Evolutionary conservation across 2,329 filamentous ascomycete species (phyloP).

Genomic region (Didymosphaeria variabile): DNA sequence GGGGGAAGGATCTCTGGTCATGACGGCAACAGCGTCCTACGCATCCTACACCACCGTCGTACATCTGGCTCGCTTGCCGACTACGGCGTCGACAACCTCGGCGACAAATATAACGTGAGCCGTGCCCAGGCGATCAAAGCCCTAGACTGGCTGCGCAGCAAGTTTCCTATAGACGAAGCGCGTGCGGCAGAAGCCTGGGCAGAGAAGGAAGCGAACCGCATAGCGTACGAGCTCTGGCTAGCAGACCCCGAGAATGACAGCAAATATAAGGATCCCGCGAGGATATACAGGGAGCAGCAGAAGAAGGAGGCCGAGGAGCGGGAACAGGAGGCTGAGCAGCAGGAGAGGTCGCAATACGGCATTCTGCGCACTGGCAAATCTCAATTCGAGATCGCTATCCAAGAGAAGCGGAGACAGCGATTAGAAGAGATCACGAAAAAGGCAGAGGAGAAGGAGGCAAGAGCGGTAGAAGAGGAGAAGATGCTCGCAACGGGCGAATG

Average conservation of each 20-base stretch:
- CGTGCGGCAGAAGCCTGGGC: conserved; percentile 52
- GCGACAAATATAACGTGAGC: conserved; percentile 39
- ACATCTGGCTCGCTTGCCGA: conserved; percentile 51
- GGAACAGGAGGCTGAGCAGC: conserved; percentile 27
- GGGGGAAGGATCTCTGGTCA: conserved; percentile 35
- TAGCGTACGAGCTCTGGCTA: conserved; percentile 50
- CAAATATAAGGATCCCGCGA: conserved; percentile 50
- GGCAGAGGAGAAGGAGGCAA: conserved; percentile 45
- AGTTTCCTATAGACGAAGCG: conserved; percentile 52
- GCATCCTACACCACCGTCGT: conserved; percentile 51
- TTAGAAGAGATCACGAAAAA: conserved; percentile 38
- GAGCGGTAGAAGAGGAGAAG: conserved; percentile 40
- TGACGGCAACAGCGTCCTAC: conserved; percentile 49
- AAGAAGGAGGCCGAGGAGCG: conserved; percentile 42
- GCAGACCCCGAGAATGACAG: conserved; percentile 50
- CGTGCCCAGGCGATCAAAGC: conserved; percentile 40
- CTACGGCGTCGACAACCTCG: conserved; percentile 49
- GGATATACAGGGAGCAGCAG: conserved; percentile 44
- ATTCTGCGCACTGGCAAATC: conserved; percentile 45
- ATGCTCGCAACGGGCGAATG: conserved; percentile 45
- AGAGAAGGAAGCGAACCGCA: conserved; percentile 49
- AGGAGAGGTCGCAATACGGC: conserved; percentile 41
- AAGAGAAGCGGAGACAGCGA: conserved; percentile 42
- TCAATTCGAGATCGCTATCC: conserved; percentile 46
- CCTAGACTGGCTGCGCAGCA: conserved; percentile 47